Evolutionary conservation across 352 stramenopile genomes (phyloP).

Genomic region (Stramenopiles sp.): DNA sequence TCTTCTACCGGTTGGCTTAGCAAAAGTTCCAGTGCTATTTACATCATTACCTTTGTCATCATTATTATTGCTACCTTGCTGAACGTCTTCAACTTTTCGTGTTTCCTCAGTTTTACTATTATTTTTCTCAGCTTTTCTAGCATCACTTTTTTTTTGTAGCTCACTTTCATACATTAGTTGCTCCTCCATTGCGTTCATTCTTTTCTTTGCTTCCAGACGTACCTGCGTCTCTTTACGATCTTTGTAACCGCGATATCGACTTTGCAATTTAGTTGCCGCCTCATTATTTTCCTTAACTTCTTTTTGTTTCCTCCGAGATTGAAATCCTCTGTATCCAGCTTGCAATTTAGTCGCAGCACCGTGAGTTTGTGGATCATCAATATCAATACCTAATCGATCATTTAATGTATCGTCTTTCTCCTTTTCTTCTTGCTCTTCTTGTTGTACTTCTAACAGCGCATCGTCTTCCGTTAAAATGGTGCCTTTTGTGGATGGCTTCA

Average conservation of each 20-base stretch:
- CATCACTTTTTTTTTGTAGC: neutral
- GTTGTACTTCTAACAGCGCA: no score
- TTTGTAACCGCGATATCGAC: neutral
- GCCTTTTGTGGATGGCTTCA: no score
- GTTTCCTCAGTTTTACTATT: neutral
- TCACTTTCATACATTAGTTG: neutral
- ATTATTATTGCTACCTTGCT: neutral
- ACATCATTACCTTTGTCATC: neutral
- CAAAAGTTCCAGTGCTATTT: neutral
- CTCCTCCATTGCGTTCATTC: neutral
- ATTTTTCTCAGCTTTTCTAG: neutral
- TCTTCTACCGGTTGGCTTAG: neutral
- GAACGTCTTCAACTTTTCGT: neutral
- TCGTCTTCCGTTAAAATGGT: no score
- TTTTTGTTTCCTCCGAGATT: neutral
- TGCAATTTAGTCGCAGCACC: neutral
- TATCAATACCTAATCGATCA: no score
- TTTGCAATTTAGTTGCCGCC: neutral
- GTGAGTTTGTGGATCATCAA: no score
- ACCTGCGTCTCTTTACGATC: neutral
- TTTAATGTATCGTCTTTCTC: no score
- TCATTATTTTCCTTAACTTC: neutral
- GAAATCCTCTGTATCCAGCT: neutral
- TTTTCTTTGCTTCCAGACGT: neutral
- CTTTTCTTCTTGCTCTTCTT: no score